Evolutionary conservation across 1,284 basidiomycete genomes (phyloP), one percentile per base, ranked within the genome.

Genomic region (Microbotryomycetes sp.): DNA sequence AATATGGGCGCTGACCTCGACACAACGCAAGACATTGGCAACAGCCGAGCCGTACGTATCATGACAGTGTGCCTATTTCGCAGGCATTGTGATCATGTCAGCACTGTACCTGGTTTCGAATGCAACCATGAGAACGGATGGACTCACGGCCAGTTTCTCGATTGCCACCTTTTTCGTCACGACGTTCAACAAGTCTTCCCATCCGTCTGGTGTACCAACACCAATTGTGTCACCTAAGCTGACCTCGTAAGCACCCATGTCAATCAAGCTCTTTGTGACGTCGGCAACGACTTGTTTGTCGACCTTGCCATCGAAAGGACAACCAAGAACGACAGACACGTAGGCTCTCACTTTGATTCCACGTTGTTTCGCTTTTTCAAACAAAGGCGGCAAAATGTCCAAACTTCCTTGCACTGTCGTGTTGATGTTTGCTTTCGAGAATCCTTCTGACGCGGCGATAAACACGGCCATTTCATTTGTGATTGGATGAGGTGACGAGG

Each of bases 201-300:
- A 82, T 25, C 82, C 82, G 19, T 79, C 76, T 0, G 92, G 90
- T 51, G 86, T 89, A 1, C 88, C 93, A 31, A 84, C 84, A 0
- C 93, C 93, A 2, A 91, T 89, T 1, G 92, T 97, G 76, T 97
- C 93, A 0, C 91, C 92, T 31, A 97, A 77, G 66, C 87, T 89
- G 54, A 97, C 84, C 74, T 97, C 89, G 76, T 94, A 96, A 74
- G 91, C 94, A 0, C 92, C 93, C 87, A 96, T 93, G 61, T 91
- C 84, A 4, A 85, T 69, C 28, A 97, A 76, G 66, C 82, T 83
- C 64, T 82, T 82, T 0, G 88, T 79, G 14, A 96, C 84, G 23
- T 85, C 82, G 49, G 85, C 81, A 6, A 92, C 91, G 22, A 78
- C 77, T 48, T 77, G 76, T 1, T 83, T 82, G 62, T 86, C 84